Evolutionary conservation across 371 early-diverging fungal species (phyloP), one percentile per base, ranked within the genome.

Genomic region (Syncephalis plumigaleata): DNA sequence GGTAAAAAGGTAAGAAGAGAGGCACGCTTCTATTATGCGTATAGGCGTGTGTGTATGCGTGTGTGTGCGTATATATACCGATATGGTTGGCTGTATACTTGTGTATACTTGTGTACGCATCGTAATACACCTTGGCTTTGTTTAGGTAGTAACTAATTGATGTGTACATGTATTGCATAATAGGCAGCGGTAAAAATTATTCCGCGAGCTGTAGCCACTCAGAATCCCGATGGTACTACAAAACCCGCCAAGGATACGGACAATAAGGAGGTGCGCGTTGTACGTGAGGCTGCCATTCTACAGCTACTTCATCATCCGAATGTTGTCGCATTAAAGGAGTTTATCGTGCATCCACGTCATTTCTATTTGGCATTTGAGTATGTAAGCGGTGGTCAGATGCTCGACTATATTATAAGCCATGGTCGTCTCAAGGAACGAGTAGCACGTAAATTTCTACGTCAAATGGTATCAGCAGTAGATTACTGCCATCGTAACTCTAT

Each of bases 291-390:
- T 2, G 75, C 93, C 17, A 89, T 97, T 42, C 84, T 90, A 69
- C 66, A 84, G 45, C 68, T 99, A 3, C 64, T 96, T 9, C 65
- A 85, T 50, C 99, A 99, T 64, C 95, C 94, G 0, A 71, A 78
- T 57, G 82, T 87, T 46, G 81, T 77, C 54, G 61, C 67, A 49
- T 60, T 96, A 18, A 68, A 79, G 50, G 93, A 97, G 51, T 77
- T 97, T 44, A 73, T 87, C 54, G 75, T 86, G 17, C 67, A 76
- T 39, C 71, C 84, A 1, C 73, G 81, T 48, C 73, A 81, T 52
- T 97, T 83, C 66, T 98, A 91, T 63, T 58, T 98, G 53, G 81
- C 97, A 47, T 82, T 93, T 56, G 97, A 98, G 50, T 83, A 87
- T 59, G 81, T 91, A 0, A 72, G 77, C 48, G 95, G 93, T 11